Conservation (phyloP, 179 eudicot species). For the Silene vulgaris region DNA sequence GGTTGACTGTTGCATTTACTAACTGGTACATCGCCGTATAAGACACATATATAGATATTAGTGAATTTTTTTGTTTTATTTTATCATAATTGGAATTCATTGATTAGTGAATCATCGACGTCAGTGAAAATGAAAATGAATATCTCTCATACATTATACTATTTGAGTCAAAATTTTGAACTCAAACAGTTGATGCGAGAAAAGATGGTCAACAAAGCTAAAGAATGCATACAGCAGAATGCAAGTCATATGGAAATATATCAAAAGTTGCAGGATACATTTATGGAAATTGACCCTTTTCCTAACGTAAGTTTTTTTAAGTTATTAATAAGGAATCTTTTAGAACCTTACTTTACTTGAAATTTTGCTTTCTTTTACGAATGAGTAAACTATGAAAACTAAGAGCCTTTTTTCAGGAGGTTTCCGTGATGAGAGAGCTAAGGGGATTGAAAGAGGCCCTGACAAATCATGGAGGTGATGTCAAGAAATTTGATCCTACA, state of each 20-base stretch:
- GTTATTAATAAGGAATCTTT: background rate
- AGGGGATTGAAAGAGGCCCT: constrained; percentile 58
- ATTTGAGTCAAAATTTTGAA: background rate
- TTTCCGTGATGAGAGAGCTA: constrained; percentile 44
- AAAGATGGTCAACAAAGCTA: constrained; percentile 68
- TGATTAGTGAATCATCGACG: background rate
- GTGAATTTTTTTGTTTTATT: background rate
- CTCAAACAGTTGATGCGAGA: constrained; percentile 44
- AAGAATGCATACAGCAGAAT: constrained; percentile 56
- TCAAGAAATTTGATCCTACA: constrained; percentile 46
- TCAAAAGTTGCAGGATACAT: constrained; percentile 62
- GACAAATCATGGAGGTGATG: constrained; percentile 37
- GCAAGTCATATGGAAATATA: constrained; percentile 56
- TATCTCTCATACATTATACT: background rate
- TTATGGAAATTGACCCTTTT: constrained; percentile 52
- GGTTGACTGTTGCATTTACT: too few species aligned
- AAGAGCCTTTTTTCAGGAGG: constrained; percentile 22
- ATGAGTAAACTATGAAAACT: background rate
- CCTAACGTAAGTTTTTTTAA: constrained; percentile 35
- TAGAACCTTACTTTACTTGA: background rate
- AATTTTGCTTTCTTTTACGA: background rate
- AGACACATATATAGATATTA: background rate
- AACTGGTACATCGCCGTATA: background rate
- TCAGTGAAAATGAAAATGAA: background rate
- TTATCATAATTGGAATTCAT: background rate